Percentiles rank a stretch among this genome's conserved stretches.
Conservation (phyloP, 768 basidiomycete genomes). For the Postia placenta region DNA sequence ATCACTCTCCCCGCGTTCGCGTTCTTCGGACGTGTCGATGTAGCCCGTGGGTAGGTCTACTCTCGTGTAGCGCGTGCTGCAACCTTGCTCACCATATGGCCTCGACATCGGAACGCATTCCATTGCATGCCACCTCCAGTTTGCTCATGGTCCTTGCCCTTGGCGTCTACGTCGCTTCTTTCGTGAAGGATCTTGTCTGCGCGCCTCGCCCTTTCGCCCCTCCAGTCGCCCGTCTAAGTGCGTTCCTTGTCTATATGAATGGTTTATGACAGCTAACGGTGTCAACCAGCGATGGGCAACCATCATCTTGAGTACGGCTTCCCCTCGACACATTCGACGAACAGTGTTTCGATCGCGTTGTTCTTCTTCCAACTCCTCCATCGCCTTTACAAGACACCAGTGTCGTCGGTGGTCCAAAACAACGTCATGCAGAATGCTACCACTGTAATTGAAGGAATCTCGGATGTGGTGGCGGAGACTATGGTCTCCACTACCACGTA, state of each 20-base stretch:
- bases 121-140: too few species aligned
- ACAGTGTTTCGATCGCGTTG: conserved; percentile 83
- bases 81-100: neutral
- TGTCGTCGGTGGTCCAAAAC: neutral
- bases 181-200: conserved; percentile 86
- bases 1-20: conserved; percentile 77
- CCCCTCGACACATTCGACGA: conserved; percentile 92
- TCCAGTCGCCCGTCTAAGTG: conserved; percentile 85
- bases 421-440: conserved; percentile 1
- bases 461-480: neutral
- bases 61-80: neutral
- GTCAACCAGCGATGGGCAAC: conserved; percentile 56
- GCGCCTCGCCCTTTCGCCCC: conserved; percentile 87
- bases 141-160: conserved; percentile 64
- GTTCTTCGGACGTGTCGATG: conserved; percentile 76
- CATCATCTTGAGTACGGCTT: conserved; percentile 93
- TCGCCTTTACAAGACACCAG: conserved; percentile 32
- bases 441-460: conserved; percentile 16
- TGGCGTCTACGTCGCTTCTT: conserved; percentile 84
- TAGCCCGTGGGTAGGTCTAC: conserved; percentile 64
- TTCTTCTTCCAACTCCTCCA: conserved; percentile 62
- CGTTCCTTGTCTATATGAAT: neutral
- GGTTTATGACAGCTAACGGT: neutral
- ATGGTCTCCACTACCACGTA: conserved; percentile 43
- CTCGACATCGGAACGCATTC: conserved; percentile 8